phyloP scores from a whole-genome alignment of 371 early-diverging fungal species.

The Actinomucor elegans region DNA sequence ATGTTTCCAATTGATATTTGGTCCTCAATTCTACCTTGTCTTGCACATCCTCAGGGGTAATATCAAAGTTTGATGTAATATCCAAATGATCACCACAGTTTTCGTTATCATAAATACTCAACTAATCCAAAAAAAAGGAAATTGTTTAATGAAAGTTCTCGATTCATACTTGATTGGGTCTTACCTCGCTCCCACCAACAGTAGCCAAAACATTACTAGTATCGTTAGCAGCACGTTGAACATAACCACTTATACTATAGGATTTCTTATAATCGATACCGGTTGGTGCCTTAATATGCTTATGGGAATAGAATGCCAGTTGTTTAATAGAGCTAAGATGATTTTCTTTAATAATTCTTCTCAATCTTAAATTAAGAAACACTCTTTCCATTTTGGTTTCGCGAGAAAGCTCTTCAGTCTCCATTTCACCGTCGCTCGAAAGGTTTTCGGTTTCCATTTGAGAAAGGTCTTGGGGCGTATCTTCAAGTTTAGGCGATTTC shows the following conservation, averaged over 20 bases:
- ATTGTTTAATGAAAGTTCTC: background rate
- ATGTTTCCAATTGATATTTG: constrained; percentile 51
- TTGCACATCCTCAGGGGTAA: constrained; percentile 32
- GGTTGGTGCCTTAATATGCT: constrained; percentile 51
- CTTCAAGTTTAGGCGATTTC: no score
- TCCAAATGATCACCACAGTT: constrained; percentile 91
- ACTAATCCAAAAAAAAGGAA: constrained; percentile 34
- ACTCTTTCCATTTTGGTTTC: constrained; percentile 28
- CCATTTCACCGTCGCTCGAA: no score
- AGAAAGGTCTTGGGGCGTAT: no score
- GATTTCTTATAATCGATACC: constrained; percentile 55
- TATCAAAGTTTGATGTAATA: constrained; percentile 84
- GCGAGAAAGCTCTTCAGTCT: no score
- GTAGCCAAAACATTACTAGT: constrained; percentile 77
- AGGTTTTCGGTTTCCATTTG: no score
- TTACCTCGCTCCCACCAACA: constrained; percentile 68
- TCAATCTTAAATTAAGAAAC: constrained; percentile 72
- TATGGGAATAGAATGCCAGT: constrained; percentile 68
- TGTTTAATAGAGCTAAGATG: constrained; percentile 75
- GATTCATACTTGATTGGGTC: background rate
- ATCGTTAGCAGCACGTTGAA: constrained; percentile 63
- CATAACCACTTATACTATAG: constrained; percentile 69
- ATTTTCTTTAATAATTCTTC: constrained; percentile 86
- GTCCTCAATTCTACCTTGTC: constrained; percentile 25
- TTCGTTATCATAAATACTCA: constrained; percentile 88